phyloP scores from a whole-genome alignment of 1,284 basidiomycete genomes.

The Moniliella sp. region DNA sequence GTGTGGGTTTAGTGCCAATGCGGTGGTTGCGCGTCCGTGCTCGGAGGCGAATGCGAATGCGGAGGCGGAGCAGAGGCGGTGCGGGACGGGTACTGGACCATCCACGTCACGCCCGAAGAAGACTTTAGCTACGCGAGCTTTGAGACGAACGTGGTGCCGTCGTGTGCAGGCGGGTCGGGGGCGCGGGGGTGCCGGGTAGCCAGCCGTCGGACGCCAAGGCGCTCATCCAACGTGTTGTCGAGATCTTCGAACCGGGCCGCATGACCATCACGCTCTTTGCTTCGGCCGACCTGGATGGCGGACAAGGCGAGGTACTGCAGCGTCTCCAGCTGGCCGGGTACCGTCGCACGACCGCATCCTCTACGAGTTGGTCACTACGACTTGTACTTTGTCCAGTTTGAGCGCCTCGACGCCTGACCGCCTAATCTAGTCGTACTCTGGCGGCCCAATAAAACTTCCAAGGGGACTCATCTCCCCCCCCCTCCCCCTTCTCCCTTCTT shows the following conservation, averaged over 20 bases:
- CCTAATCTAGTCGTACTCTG: too few species aligned
- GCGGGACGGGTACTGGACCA: slow-evolving; percentile 56
- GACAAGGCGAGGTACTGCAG: slow-evolving; percentile 21
- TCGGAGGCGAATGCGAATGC: slow-evolving; percentile 6
- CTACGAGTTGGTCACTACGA: slow-evolving; percentile 91
- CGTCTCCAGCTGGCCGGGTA: slow-evolving; percentile 27
- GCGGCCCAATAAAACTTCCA: too few species aligned
- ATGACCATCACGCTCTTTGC: slow-evolving; percentile 79
- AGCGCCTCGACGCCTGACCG: slow-evolving; percentile 2
- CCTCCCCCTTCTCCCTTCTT: too few species aligned
- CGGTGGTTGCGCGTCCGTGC: slow-evolving; percentile 38
- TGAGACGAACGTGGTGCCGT: slow-evolving; percentile 68
- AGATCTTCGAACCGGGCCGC: slow-evolving; percentile 73
- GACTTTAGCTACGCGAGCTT: slow-evolving; percentile 95
- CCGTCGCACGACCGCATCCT: slow-evolving; percentile 79
- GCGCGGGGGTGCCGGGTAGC: neutral
- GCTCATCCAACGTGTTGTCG: slow-evolving; percentile 64
- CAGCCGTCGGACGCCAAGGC: slow-evolving; percentile 40
- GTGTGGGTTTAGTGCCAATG: slow-evolving; percentile 91
- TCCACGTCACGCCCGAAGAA: slow-evolving; percentile 91
- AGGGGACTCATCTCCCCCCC: too few species aligned
- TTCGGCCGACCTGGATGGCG: slow-evolving; percentile 40
- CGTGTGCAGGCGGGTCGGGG: neutral
- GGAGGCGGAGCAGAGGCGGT: slow-evolving; percentile 4
- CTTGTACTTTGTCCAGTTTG: slow-evolving; percentile 45